A percentile compares a stretch with the other conserved stretches of the same genome.
phyloP scores from a whole-genome alignment of 192 early-diverging fungal species.

The Backusella psychrophila region DNA sequence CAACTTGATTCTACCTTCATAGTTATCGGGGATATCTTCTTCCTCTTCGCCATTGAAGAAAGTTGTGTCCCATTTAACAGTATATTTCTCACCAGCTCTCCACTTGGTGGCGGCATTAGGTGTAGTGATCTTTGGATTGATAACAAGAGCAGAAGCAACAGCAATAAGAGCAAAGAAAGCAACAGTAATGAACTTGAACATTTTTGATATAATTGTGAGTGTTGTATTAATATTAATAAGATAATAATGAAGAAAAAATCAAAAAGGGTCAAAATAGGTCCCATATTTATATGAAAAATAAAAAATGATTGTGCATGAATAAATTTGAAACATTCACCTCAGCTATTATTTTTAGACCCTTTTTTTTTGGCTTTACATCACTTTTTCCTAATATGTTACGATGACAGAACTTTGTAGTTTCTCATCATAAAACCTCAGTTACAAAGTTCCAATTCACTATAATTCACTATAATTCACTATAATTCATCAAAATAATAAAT shows the following conservation, averaged over 20 bases:
- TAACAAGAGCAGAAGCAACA: slow-evolving; percentile 3
- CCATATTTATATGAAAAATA: slow-evolving; percentile 1
- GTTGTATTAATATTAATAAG: neutral
- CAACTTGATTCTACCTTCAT: slow-evolving; percentile 12
- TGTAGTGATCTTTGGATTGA: slow-evolving; percentile 5
- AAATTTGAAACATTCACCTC: neutral
- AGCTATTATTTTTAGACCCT: slow-evolving; percentile 2
- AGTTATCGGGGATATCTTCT: slow-evolving; percentile 17
- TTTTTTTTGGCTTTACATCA: neutral
- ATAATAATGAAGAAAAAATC: neutral
- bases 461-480: neutral
- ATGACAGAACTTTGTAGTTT: neutral
- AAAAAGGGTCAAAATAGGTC: neutral
- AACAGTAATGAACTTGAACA: slow-evolving; percentile 16
- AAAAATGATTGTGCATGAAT: neutral
- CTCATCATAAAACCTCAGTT: neutral
- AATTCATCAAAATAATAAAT: neutral
- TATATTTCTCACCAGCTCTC: slow-evolving; percentile 18
- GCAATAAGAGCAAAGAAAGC: slow-evolving; percentile 1
- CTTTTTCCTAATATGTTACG: neutral
- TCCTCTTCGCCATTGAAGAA: neutral
- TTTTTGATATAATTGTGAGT: neutral
- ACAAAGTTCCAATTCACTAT: neutral
- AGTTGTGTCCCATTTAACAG: slow-evolving; percentile 16
- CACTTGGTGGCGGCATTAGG: slow-evolving; percentile 14